Evolutionary conservation across 2,329 filamentous ascomycete genomes (phyloP), one percentile per base, ranked within the genome.

Genomic region (Trichoderma breve): DNA sequence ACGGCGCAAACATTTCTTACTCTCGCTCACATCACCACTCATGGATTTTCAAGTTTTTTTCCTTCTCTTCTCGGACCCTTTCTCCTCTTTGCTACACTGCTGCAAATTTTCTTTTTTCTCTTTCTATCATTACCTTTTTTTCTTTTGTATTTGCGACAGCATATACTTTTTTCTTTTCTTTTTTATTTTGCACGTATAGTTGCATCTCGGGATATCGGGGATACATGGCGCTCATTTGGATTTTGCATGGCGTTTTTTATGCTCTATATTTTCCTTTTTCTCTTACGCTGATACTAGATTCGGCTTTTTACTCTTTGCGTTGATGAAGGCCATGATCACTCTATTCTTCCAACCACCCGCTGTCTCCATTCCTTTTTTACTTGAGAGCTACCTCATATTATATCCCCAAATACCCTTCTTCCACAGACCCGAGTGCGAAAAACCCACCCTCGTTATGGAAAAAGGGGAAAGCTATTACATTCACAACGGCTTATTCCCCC

Each of bases 201-300:
- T 71, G 53, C 53, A 65, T 58, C 51, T 62, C 57, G 57, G 55
- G 71, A 61, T 65, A 65, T 65, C 60, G 47, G 71, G 71, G 71
- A 65, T 65, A 61, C 60, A 72, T 43, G 71, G 71, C 71, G 66
- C 61, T 70, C 67, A 21, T 66, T 72, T 70, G 66, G 66, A 66
- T 70, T 70, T 55, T 43, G n/a, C 57, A 68, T 63, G 71, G 71
- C 71, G 71, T 72, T 68, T 57, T 68, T 30, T 67, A 32, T 62
- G 26, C 55, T 63, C 24, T 55, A 14, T 47, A 15, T 18, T 55
- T 28, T 39, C 43, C 21, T 63, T 63, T 30, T 55, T 43, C 32
- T 60, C n/a, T 70, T 30, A 18, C 28, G 55, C 58, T 30, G 58
- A 28, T 70, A 51, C 14, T 21, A 24, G 47, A n/a, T 28, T 58